These are phyloP conservation scores for Sporisorium scitamineum DNA, from an alignment of 1,284 basidiomycete genomes.

Conservation along the genomic window DNA sequence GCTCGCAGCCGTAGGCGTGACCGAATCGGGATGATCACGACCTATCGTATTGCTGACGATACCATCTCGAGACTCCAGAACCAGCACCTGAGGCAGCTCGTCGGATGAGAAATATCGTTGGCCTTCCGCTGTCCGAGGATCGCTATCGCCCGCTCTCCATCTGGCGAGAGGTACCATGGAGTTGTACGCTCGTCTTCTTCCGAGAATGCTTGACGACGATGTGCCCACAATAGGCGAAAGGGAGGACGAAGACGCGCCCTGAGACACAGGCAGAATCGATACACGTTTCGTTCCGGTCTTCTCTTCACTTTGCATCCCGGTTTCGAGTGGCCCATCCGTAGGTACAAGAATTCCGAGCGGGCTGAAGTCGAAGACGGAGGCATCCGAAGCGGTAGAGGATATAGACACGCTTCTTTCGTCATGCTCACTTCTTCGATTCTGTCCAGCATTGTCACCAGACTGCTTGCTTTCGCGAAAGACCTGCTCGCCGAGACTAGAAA, in stretches of 20 bases:
- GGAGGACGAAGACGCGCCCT: background rate
- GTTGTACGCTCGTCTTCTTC: slow-evolving; percentile 24
- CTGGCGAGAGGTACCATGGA: slow-evolving; percentile 36
- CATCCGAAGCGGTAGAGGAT: slow-evolving; percentile 19
- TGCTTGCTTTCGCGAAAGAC: slow-evolving; percentile 13
- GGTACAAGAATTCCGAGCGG: slow-evolving; percentile 33
- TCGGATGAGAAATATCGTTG: background rate
- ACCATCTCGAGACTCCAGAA: background rate
- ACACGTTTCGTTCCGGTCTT: background rate
- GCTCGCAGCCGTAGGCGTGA: slow-evolving; percentile 30
- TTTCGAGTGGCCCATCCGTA: background rate
- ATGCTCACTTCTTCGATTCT: background rate
- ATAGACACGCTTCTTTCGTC: slow-evolving; percentile 15
- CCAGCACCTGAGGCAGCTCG: slow-evolving; percentile 21
- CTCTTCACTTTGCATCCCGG: background rate
- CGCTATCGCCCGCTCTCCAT: slow-evolving; percentile 27
- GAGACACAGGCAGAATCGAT: background rate
- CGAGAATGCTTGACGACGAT: background rate
- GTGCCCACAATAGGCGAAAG: background rate
- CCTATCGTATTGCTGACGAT: background rate
- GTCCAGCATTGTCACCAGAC: background rate
- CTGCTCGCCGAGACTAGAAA: slow-evolving; percentile 22
- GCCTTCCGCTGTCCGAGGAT: background rate
- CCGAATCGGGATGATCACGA: slow-evolving; percentile 4
- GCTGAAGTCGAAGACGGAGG: slow-evolving; percentile 28